Evolutionary conservation across 2,329 filamentous ascomycete species (phyloP).

Genomic region (Scedosporium minutisporum): DNA sequence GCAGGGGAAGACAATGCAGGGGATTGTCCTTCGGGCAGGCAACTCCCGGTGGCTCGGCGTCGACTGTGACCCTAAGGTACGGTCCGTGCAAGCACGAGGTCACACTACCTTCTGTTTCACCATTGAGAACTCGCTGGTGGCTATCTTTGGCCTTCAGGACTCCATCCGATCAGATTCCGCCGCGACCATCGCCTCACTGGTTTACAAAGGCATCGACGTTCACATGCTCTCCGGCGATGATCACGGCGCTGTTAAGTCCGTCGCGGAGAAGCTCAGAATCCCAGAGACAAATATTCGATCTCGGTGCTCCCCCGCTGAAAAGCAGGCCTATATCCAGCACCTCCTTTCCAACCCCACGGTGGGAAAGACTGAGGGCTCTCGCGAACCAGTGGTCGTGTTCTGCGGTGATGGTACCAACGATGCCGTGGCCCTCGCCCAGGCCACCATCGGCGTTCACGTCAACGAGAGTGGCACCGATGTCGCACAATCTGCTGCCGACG

Average conservation of each 20-base stretch:
- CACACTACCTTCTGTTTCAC: slow-evolving; percentile 39
- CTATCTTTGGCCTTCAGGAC: slow-evolving; percentile 38
- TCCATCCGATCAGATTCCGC: slow-evolving; percentile 32
- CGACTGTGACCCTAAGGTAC: slow-evolving; percentile 20
- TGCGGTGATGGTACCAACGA: slow-evolving; percentile 75
- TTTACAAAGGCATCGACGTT: slow-evolving; percentile 27
- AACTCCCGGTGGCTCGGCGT: slow-evolving; percentile 39
- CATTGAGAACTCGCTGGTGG: slow-evolving; percentile 23
- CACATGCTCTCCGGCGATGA: slow-evolving; percentile 46
- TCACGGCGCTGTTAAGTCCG: slow-evolving; percentile 32
- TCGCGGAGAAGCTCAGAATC: slow-evolving; percentile 32
- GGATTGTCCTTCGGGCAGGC: slow-evolving; percentile 31
- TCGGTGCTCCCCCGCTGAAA: slow-evolving; percentile 34
- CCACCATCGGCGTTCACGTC: slow-evolving; percentile 63
- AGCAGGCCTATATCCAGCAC: slow-evolving; percentile 31
- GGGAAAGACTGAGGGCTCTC: not conserved
- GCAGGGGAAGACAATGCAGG: slow-evolving; percentile 7
- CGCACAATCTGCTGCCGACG: slow-evolving; percentile 57
- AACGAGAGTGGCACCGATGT: slow-evolving; percentile 48
- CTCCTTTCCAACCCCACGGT: slow-evolving; percentile 15
- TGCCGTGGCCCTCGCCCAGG: slow-evolving; percentile 60
- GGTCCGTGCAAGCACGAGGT: slow-evolving; percentile 22
- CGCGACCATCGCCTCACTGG: slow-evolving; percentile 24
- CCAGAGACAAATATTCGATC: slow-evolving; percentile 26
- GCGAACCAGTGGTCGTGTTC: slow-evolving; percentile 44